Evolutionary conservation across 441 rosid genomes (phyloP), one percentile per base, ranked within the genome.

Genomic region (Flueggea neowawraea): DNA sequence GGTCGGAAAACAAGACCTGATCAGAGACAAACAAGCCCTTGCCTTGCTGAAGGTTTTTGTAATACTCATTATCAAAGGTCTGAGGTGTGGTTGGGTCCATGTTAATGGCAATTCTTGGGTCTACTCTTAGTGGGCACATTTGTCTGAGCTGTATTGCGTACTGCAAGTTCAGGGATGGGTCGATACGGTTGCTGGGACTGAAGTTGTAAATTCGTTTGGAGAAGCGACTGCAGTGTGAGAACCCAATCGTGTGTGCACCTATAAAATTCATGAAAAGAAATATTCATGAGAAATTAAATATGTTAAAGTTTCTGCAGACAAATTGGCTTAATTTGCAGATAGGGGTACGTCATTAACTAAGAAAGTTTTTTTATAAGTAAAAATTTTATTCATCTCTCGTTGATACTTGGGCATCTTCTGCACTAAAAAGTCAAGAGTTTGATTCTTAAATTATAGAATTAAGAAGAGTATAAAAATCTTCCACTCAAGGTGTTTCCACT

Each of bases 241-340:
- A 85, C 67, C 98, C 98, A 48, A 93, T 16, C 39, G 91, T 84
- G 80, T 93, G 98, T 1, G 91, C 96, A 22, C 84, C 97, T 91
- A 82, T 67, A 11, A 11, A 6, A 43, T 43, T 43, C 45, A 11
- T 6, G 12, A 43, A 43, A 22, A 22, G 28, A 22, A 1, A 0
- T 22, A 22, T 22, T 22, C 28, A 22, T 22, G 28, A 22, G 28
- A n/a, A n/a, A n/a, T n/a, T n/a, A n/a, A n/a, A n/a, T n/a, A n/a
- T 41, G 45, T 43, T 43, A 43, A 43, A 6, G 12, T 6, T 43
- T 43, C 3, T 3, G 45, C 10, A 11, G 12, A 6, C 45, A 43
- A 43, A 6, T 43, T 43, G 12, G 45, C 8, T 43, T 43, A 43
- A 11, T 43, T 22, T 22, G 28, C 28, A 22, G 28, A 22, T 2